Conservation (phyloP, 345 rosid genomes). For the Gossypium raimondii region DNA sequence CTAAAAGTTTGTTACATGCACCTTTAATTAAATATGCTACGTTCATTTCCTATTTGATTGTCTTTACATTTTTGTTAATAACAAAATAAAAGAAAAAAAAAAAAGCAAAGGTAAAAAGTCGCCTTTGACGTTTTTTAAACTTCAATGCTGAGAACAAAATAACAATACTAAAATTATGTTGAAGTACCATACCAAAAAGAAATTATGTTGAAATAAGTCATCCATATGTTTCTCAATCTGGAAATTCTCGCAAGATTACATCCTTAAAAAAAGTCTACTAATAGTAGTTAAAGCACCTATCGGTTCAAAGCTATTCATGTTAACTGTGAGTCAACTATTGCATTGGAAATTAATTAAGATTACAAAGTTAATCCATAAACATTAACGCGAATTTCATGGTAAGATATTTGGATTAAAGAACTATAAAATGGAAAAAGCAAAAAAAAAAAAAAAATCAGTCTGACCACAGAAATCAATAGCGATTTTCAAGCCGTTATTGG, state of each 20-base stretch:
- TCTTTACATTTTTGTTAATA: neutral
- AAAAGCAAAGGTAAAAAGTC: neutral
- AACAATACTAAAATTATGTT: neutral
- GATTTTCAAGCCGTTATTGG: slow-evolving; percentile 74
- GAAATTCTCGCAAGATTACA: neutral
- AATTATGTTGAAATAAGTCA: neutral
- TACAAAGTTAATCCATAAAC: neutral
- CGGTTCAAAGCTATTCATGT: neutral
- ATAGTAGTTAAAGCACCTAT: neutral
- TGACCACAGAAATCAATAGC: slow-evolving; percentile 81
- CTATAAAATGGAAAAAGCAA: neutral
- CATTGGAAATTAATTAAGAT: neutral
- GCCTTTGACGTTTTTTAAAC: neutral
- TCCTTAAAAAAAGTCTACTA: neutral
- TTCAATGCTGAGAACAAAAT: neutral
- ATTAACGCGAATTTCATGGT: neutral
- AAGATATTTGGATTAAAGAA: neutral
- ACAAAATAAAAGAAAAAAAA: neutral
- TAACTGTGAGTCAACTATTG: neutral
- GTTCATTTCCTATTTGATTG: too few relatives aligned
- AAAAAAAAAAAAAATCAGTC: slow-evolving; percentile 1
- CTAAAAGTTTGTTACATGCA: neutral
- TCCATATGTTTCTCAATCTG: neutral
- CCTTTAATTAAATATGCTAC: neutral
- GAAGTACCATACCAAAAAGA: too few relatives aligned